Conservation (phyloP, 2,329 filamentous ascomycete species). For the Aspergillus floridensis region DNA sequence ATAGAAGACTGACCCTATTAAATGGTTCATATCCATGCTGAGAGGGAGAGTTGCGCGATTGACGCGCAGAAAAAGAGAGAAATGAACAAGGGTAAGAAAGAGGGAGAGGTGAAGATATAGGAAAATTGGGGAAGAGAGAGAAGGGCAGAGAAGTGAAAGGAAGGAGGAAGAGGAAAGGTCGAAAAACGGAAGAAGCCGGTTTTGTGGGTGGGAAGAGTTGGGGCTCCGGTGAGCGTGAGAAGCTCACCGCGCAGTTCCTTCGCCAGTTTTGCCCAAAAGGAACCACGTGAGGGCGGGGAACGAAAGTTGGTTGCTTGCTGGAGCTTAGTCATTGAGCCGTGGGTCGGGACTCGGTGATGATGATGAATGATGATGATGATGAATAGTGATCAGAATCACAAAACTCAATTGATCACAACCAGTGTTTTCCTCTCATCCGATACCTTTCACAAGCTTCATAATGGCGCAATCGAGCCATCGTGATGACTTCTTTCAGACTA, state of each 20-base stretch:
- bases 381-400: neutral
- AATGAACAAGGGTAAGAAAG: constrained; percentile 17
- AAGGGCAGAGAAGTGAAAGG: constrained; percentile 23
- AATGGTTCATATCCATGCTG: constrained; percentile 51
- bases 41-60: constrained; percentile 32
- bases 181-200: constrained; percentile 7
- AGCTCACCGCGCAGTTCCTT: constrained; percentile 33
- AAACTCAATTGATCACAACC: constrained; percentile 2
- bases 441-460: neutral
- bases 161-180: constrained; percentile 29
- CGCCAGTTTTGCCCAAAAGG: constrained; percentile 12
- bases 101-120: constrained; percentile 25
- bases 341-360: no score
- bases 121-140: constrained; percentile 22
- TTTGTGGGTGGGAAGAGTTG: constrained; percentile 31
- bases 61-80: constrained; percentile 26
- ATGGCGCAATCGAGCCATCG: constrained; percentile 71
- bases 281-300: neutral
- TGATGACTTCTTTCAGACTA: constrained; percentile 88
- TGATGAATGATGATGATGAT: constrained; percentile 1
- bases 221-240: constrained; percentile 32
- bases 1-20: constrained; percentile 45
- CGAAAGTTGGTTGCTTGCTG: neutral
- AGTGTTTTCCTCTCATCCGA: neutral
- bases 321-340: neutral